A percentile compares a stretch with the other conserved stretches of the same genome.
Evolutionary conservation across 345 rosid genomes (phyloP).

Genomic region (Euphorbia peplus): DNA sequence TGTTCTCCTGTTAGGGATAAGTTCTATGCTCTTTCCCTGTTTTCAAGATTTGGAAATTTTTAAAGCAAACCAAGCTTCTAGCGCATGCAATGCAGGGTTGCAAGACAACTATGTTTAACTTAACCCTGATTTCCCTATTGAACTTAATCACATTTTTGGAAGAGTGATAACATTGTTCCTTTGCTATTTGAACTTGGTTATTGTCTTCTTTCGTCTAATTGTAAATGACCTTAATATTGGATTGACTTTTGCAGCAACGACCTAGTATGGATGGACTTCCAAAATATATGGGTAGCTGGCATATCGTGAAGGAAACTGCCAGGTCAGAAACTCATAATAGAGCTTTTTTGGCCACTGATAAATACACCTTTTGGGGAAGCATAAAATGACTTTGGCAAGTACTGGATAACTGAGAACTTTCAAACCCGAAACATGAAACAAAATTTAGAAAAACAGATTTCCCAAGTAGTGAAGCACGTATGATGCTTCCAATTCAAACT

Average conservation of each 20-base stretch:
- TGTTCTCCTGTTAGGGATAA: background rate
- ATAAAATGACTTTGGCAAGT: background rate
- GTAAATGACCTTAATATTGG: background rate
- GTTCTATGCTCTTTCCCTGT: background rate
- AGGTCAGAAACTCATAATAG: conserved; percentile 57
- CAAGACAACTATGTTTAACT: conserved; percentile 5
- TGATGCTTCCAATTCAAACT: background rate
- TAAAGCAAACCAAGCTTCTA: conserved; percentile 7
- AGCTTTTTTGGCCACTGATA: background rate
- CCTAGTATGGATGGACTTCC: conserved; percentile 68
- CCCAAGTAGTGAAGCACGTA: background rate
- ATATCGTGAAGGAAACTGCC: conserved; percentile 68
- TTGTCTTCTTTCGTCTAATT: background rate
- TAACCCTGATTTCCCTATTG: no score
- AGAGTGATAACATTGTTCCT: background rate
- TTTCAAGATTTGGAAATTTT: background rate
- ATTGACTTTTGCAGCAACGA: conserved; percentile 59
- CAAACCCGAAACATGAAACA: no score
- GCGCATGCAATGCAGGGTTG: conserved; percentile 1
- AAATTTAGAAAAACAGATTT: background rate
- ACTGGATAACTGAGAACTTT: background rate
- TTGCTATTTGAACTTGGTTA: background rate
- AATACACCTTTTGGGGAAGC: background rate
- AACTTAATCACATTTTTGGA: background rate
- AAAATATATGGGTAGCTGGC: conserved; percentile 78